Percentiles rank a stretch among this genome's conserved stretches.
phyloP scores from a whole-genome alignment of 805 yeast species.

The Yueomyces sp. region DNA sequence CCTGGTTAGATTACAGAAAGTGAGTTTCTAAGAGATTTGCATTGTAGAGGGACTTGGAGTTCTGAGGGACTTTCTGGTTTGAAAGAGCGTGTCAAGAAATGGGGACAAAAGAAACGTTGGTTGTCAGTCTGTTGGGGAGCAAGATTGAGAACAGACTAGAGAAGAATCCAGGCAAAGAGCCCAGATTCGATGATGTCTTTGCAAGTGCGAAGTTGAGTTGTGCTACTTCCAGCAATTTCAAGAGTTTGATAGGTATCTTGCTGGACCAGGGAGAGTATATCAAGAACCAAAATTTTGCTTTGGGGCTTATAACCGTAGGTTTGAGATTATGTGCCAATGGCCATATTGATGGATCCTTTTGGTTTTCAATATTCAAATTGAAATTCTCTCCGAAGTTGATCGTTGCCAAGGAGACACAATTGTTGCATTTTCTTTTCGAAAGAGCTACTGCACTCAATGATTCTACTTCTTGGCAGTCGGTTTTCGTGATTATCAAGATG shows the following conservation, averaged over 20 bases:
- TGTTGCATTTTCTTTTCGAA: constrained; percentile 4
- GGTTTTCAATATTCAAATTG: neutral
- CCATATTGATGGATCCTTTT: neutral
- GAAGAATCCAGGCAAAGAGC: neutral
- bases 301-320: neutral
- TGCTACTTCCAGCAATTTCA: too few species aligned
- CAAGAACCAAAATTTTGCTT: neutral
- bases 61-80: too few species aligned
- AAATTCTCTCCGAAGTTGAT: neutral
- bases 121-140: neutral
- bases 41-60: too few species aligned
- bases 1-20: too few species aligned
- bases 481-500: constrained; percentile 7
- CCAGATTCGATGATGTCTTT: too few species aligned
- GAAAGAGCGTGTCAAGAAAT: neutral
- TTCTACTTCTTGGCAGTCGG: constrained; percentile 10
- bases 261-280: neutral
- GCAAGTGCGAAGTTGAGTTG: too few species aligned
- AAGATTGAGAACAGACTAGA: neutral
- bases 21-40: too few species aligned
- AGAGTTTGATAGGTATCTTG: too few species aligned
- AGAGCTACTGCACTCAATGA: constrained; percentile 5
- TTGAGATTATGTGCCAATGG: neutral
- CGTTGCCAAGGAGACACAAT: neutral
- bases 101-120: neutral